phyloP scores from a whole-genome alignment of 306 rosid genomes.

The Abrus precatorius region DNA sequence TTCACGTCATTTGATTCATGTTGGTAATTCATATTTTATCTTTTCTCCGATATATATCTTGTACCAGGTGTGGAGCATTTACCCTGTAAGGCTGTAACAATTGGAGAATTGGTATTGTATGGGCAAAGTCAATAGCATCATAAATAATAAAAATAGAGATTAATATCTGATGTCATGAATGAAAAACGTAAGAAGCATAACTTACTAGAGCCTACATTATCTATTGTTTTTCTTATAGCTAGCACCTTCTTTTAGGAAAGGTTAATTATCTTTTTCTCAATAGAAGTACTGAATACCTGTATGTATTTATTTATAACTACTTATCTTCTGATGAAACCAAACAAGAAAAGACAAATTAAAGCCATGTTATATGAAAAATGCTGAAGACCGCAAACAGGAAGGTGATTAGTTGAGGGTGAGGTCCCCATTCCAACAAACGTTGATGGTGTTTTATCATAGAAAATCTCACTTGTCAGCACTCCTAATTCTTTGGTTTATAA shows the following conservation, averaged over 20 bases:
- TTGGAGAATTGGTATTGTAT: neutral
- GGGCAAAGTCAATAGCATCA: neutral
- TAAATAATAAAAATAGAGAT: neutral
- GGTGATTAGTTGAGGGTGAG: neutral
- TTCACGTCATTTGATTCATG: too few species aligned
- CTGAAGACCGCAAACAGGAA: neutral
- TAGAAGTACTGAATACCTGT: neutral
- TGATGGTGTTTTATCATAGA: conserved; percentile 11
- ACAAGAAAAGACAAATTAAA: neutral
- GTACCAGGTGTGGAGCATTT: neutral
- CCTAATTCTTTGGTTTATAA: neutral
- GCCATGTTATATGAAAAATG: neutral
- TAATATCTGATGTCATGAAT: neutral
- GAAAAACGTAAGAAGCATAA: neutral
- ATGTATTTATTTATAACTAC: neutral
- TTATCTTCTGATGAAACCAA: neutral
- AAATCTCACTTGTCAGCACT: neutral
- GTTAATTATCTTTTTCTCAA: neutral
- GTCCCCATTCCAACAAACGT: conserved; percentile 12
- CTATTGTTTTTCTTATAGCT: neutral
- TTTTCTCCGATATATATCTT: neutral
- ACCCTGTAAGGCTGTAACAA: neutral
- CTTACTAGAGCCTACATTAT: neutral
- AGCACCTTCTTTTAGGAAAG: neutral
- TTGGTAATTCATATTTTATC: neutral